phyloP scores from a whole-genome alignment of 2,329 filamentous ascomycete species.

The Pestalotiopsis sp. region DNA sequence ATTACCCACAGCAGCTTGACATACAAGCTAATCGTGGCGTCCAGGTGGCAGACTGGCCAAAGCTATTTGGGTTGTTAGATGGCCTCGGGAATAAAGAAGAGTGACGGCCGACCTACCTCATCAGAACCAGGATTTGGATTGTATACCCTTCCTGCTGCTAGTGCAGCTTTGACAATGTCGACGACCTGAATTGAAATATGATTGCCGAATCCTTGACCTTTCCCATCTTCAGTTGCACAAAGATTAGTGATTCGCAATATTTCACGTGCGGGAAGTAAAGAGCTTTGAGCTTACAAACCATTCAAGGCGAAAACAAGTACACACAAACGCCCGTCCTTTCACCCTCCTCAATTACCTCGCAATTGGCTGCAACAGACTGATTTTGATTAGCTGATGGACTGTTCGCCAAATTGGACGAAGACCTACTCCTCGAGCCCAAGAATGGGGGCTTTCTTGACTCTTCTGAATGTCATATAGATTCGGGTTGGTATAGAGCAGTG shows the following conservation, averaged over 20 bases:
- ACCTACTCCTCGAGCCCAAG: not conserved
- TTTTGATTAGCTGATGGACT: not conserved
- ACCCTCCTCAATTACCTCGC: not conserved
- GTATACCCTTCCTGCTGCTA: not conserved
- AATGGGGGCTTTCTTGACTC: not conserved
- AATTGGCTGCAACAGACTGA: not conserved
- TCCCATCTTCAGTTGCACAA: not conserved
- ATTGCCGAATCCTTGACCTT: not conserved
- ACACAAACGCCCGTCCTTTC: not conserved
- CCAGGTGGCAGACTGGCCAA: not conserved
- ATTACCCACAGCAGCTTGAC: not conserved
- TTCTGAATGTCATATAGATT: not conserved
- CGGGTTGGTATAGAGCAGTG: not conserved
- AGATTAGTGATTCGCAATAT: not conserved
- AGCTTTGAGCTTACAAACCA: not conserved
- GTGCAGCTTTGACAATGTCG: not conserved
- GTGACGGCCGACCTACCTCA: not conserved
- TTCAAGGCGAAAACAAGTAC: not conserved
- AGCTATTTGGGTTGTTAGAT: not conserved
- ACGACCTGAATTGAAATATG: not conserved
- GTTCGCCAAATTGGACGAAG: not conserved
- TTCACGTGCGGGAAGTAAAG: not conserved
- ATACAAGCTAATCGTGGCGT: not conserved
- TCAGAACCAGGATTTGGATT: not conserved
- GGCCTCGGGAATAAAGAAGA: not conserved